Percentiles rank a stretch among this genome's conserved stretches.
phyloP scores from a whole-genome alignment of 306 rosid genomes.

The Gynostemma pentaphyllum region DNA sequence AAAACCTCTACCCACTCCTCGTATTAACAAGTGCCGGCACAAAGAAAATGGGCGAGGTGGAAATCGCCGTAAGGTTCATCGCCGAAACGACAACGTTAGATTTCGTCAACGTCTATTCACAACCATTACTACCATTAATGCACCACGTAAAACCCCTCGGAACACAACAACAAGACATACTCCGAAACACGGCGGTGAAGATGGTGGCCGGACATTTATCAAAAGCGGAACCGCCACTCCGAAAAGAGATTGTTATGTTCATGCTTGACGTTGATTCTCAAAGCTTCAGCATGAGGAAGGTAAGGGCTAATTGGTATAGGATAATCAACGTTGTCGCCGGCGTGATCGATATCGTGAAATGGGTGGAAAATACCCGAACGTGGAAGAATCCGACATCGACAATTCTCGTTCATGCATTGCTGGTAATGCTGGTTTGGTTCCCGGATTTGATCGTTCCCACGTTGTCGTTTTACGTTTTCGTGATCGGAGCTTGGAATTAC shows the following conservation, averaged over 20 bases:
- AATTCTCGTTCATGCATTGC: slow-evolving; percentile 48
- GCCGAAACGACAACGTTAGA: slow-evolving; percentile 41
- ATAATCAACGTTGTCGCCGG: slow-evolving; percentile 42
- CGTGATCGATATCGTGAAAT: slow-evolving; percentile 39
- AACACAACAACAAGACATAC: slow-evolving; percentile 46
- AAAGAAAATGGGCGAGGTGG: slow-evolving; percentile 73
- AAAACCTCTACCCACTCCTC: slow-evolving; percentile 45
- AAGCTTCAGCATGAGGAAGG: slow-evolving; percentile 64
- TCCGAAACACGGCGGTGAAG: slow-evolving; percentile 51
- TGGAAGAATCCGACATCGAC: slow-evolving; percentile 81
- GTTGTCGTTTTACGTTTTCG: slow-evolving; percentile 41
- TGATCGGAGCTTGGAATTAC: slow-evolving; percentile 62
- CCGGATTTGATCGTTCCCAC: slow-evolving; percentile 76
- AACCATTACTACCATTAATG: slow-evolving; percentile 67
- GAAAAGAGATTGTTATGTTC: slow-evolving; percentile 47
- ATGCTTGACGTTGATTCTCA: slow-evolving; percentile 69
- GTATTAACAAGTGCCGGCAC: slow-evolving; percentile 36
- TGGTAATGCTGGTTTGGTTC: slow-evolving; percentile 69
- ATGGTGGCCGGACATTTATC: slow-evolving; percentile 50
- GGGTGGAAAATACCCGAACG: slow-evolving; percentile 68
- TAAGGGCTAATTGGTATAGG: slow-evolving; percentile 65
- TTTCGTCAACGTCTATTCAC: slow-evolving; percentile 63
- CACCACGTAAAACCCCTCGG: slow-evolving; percentile 74
- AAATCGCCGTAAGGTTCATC: slow-evolving; percentile 54
- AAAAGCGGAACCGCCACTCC: slow-evolving; percentile 63